Evolutionary conservation across 768 basidiomycete genomes (phyloP).

Genomic region (Favolaschia claudopus): DNA sequence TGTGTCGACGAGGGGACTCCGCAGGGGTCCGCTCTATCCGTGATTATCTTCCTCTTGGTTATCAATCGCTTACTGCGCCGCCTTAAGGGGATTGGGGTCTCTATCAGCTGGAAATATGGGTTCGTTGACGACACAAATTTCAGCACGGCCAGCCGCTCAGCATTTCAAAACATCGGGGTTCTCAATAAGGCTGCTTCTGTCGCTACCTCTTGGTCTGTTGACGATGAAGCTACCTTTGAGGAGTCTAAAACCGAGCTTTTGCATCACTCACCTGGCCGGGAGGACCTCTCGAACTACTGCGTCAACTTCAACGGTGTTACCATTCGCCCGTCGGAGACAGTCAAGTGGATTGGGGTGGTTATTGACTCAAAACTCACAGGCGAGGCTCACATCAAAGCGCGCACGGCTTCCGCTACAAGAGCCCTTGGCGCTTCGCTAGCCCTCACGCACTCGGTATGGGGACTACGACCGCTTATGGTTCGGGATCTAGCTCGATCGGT

Average conservation of each 20-base stretch:
- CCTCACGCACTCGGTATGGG: too few relatives aligned
- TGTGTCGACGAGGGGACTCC: background rate
- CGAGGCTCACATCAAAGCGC: too few relatives aligned
- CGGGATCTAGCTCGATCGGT: background rate
- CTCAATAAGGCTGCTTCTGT: background rate
- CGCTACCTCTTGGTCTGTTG: background rate
- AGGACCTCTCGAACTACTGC: too few relatives aligned
- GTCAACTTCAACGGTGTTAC: too few relatives aligned
- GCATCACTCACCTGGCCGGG: too few relatives aligned
- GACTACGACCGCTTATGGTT: background rate
- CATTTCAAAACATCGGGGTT: background rate
- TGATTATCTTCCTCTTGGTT: background rate
- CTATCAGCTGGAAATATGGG: background rate
- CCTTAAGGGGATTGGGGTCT: background rate
- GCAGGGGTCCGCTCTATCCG: background rate
- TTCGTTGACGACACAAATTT: slow-evolving; percentile 4
- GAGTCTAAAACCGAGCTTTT: background rate
- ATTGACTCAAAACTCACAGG: too few relatives aligned
- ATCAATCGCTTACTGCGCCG: background rate
- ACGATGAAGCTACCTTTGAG: background rate
- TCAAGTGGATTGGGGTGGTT: background rate
- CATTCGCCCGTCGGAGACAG: too few relatives aligned
- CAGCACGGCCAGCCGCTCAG: background rate
- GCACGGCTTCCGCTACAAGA: too few relatives aligned
- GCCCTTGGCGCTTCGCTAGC: too few relatives aligned